Evolutionary conservation across 2,329 filamentous ascomycete genomes (phyloP).

Genomic region (Diplodia intermedia): DNA sequence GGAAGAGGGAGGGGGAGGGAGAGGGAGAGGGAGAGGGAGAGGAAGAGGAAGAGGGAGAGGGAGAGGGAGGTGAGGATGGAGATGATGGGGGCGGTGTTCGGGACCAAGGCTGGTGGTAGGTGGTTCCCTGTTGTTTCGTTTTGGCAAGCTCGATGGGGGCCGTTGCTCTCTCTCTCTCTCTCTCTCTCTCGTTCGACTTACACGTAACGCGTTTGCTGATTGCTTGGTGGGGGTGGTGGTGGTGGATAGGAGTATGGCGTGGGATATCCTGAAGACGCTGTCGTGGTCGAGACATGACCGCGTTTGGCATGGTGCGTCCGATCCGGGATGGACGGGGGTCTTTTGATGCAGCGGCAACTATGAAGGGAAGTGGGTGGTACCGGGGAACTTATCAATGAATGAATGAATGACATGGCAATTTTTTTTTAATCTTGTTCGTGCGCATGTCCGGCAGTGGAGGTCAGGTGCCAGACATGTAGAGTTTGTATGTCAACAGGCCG

Average conservation of each 20-base stretch:
- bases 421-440: not conserved
- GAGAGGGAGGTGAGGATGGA: not conserved
- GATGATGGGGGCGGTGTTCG: too few species aligned
- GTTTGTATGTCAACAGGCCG: too few species aligned
- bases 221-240: too few species aligned
- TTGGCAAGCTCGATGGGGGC: not conserved
- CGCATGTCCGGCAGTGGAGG: too few species aligned
- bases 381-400: not conserved
- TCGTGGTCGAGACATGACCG: slow-evolving; percentile 3
- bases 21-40: too few species aligned
- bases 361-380: not conserved
- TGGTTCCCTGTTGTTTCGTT: not conserved
- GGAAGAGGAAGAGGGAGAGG: not conserved
- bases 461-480: too few species aligned
- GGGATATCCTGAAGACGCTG: slow-evolving; percentile 16
- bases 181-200: not conserved
- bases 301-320: not conserved
- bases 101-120: slow-evolving; percentile 6
- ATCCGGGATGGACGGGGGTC: not conserved
- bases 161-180: not conserved
- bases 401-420: not conserved
- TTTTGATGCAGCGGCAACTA: not conserved
- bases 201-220: not conserved
- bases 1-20: not conserved
- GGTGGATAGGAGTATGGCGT: slow-evolving; percentile 15